Conservation (phyloP, 2,329 filamentous ascomycete genomes). For the Cladorrhinum sp. region DNA sequence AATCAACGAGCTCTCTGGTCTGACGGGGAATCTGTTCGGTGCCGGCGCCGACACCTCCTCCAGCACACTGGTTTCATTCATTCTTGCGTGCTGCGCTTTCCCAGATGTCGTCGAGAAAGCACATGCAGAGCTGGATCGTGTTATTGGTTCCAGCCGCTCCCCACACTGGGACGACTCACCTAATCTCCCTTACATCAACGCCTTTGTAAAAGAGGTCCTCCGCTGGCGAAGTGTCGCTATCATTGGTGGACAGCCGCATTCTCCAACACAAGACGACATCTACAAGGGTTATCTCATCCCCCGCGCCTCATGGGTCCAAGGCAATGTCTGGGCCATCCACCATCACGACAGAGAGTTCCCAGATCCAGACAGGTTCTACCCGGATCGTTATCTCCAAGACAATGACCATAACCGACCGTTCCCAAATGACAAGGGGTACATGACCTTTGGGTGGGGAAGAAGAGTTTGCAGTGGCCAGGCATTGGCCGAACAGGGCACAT, state of each 20-base stretch:
- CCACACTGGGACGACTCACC: conserved; percentile 48
- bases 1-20: conserved; percentile 43
- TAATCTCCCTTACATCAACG: conserved; percentile 50
- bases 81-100: conserved; percentile 49
- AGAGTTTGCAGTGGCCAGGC: conserved; percentile 53
- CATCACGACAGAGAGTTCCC: conserved; percentile 47
- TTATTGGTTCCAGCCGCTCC: conserved; percentile 46
- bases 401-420: conserved; percentile 43
- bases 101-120: conserved; percentile 46
- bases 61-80: conserved; percentile 44
- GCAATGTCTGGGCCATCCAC: conserved; percentile 51
- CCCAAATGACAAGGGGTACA: conserved; percentile 48
- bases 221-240: conserved; percentile 55
- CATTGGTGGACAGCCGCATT: conserved; percentile 50
- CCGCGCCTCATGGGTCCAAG: conserved; percentile 46
- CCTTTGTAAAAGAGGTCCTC: conserved; percentile 54
- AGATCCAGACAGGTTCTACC: conserved; percentile 44
- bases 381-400: conserved; percentile 40
- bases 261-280: conserved; percentile 44
- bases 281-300: conserved; percentile 51
- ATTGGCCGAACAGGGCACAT: conserved; percentile 58
- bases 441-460: conserved; percentile 57
- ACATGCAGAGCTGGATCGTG: conserved; percentile 50
- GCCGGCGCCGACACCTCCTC: conserved; percentile 50
- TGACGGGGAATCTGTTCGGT: conserved; percentile 48